Evolutionary conservation across 257 asterid genomes (phyloP).

Genomic region (Jacaranda mimosifolia): DNA sequence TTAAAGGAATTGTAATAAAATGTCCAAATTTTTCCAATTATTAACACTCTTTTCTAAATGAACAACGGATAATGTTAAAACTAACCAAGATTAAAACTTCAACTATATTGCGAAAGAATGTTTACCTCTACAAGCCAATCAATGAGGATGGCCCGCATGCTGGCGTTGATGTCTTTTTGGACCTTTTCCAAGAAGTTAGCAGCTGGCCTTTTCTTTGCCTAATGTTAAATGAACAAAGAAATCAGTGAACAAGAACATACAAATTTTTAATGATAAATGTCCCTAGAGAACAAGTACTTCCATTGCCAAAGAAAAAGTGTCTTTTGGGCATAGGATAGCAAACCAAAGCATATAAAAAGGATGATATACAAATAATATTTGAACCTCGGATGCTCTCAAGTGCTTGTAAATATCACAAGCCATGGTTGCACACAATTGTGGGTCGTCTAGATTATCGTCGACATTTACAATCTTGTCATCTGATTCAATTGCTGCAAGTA

Average conservation of each 20-base stretch:
- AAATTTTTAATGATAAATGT: neutral
- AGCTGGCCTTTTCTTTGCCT: constrained; percentile 81
- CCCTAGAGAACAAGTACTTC: too few species aligned
- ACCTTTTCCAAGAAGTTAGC: constrained; percentile 63
- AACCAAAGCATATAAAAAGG: neutral
- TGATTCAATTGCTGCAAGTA: constrained; percentile 49
- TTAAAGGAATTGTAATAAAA: neutral
- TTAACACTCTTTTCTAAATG: too few species aligned
- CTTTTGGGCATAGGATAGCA: neutral
- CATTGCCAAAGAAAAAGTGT: too few species aligned
- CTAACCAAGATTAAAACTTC: neutral
- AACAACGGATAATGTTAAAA: neutral
- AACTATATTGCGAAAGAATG: neutral
- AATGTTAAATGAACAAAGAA: constrained; percentile 24
- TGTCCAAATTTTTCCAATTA: neutral
- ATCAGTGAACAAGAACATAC: constrained; percentile 1
- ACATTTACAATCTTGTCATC: constrained; percentile 60
- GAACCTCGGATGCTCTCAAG: constrained; percentile 90
- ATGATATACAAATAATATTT: neutral
- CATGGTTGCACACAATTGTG: constrained; percentile 87
- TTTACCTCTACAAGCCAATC: constrained; percentile 94
- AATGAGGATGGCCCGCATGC: constrained; percentile 64
- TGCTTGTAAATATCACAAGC: constrained; percentile 94
- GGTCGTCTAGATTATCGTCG: constrained; percentile 75
- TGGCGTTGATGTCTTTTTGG: constrained; percentile 60